These are phyloP conservation scores for Septoria linicola DNA, from an alignment of 2,329 filamentous ascomycete genomes.

Conservation along the genomic window DNA sequence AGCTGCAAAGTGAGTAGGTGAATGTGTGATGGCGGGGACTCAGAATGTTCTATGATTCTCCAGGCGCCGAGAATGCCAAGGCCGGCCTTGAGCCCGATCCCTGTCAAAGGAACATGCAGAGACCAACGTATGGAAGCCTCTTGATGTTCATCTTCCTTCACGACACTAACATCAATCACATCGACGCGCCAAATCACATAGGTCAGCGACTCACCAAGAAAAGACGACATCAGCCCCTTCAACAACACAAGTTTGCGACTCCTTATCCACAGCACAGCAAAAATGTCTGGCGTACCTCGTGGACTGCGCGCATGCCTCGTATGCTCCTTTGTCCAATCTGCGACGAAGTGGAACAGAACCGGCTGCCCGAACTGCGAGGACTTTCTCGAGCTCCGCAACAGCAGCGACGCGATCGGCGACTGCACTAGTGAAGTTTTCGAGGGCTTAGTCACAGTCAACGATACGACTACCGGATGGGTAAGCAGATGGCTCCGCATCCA, in stretches of 20 bases:
- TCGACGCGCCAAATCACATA: too few relatives aligned
- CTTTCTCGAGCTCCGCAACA: conserved; percentile 76
- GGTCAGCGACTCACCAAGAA: too few relatives aligned
- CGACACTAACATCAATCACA: too few relatives aligned
- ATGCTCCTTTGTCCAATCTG: conserved; percentile 86
- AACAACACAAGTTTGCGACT: too few relatives aligned
- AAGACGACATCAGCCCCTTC: too few relatives aligned
- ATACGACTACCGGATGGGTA: conserved; percentile 86
- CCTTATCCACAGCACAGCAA: too few relatives aligned
- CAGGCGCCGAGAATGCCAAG: too few relatives aligned
- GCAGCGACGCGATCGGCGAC: conserved; percentile 75
- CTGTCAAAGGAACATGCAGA: too few relatives aligned
- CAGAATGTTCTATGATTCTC: too few relatives aligned
- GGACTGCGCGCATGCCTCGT: conserved; percentile 97
- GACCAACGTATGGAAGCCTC: too few relatives aligned
- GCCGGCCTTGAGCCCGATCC: too few relatives aligned
- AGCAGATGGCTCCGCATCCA: conserved; percentile 95
- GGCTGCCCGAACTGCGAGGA: conserved; percentile 97
- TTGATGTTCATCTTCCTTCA: too few relatives aligned
- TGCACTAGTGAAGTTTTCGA: conserved; percentile 97
- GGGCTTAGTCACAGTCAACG: conserved; percentile 79
- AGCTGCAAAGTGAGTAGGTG: not conserved
- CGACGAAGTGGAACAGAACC: conserved; percentile 75
- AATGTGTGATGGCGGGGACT: not conserved
- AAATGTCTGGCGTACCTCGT: conserved; percentile 59